Base-by-base conservation (phyloP, 352 stramenopile species). In the Pythium guiyangense region DNA sequence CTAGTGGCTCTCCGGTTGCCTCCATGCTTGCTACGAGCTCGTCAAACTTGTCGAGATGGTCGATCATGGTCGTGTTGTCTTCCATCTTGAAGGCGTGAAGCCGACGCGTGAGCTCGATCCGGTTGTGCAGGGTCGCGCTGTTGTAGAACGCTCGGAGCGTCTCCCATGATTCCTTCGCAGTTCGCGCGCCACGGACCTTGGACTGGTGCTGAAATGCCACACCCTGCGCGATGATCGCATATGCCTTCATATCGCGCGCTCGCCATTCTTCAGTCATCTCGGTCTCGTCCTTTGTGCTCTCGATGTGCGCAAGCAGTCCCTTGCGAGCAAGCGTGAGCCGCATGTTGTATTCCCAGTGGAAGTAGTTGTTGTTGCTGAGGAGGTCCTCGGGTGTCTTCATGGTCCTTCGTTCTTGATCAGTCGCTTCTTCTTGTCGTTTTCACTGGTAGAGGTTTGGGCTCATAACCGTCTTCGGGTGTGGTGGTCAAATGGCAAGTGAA, bases 331-430 rank as follows among this genome's bases (percentile, higher is more conserved):
- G 42, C 10, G 29, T 59, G 49, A 52, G 59, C 18, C 40, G 50
- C 67, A 71, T 71, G 46, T 69, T 74, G 43, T 53, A 71, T 53
- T 66, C 53, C 67, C 63, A 71, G 45, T 66, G 59, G 67, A 63
- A 74, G 50, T 71, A 71, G 35, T 74, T 74, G 27, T 29, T 42
- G 60, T 74, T 51, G 47, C 43, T 50, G 20, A 47, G 46, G 1
- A 49, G 20, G 18, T 49, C 20, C 15, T 49, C 45, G 3, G n/a
- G 20, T 4, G 20, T 18, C 45, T 49, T 49, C n/a, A 49, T 49
- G 37, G 2, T 43, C 4, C 45, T 29, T 34, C n/a, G 20, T 49
- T 4, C 20, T 14, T 17, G 10, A 11, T 49, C 44, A n/a, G 15
- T 31, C 11, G 44, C 22, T 49, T 14, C 14, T 11, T 29, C 8